These are phyloP conservation scores for Perilla frutescens DNA, from an alignment of 257 asterid species.

Conservation along the genomic window DNA sequence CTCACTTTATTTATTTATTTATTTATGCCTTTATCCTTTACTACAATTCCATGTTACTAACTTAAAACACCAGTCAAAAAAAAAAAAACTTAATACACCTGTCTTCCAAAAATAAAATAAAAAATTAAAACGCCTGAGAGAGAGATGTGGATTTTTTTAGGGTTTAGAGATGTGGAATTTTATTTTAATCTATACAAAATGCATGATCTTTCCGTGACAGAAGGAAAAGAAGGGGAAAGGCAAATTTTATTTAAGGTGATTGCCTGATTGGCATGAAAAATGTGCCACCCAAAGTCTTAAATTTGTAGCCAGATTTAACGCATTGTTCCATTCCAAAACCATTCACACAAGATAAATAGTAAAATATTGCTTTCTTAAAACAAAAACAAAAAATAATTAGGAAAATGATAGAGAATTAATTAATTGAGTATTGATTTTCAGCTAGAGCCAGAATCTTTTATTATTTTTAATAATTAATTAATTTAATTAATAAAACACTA, in stretches of 20 bases:
- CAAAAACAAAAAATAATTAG: background rate
- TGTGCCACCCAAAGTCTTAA: constrained; percentile 22
- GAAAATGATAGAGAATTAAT: background rate
- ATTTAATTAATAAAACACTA: no score
- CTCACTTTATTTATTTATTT: no score
- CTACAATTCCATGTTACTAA: background rate
- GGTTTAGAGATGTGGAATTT: no score
- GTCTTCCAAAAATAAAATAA: no score
- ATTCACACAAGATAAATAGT: background rate
- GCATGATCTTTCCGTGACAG: constrained; percentile 29
- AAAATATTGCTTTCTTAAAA: background rate
- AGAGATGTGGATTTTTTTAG: background rate
- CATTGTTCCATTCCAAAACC: background rate
- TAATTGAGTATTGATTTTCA: no score
- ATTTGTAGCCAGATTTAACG: background rate
- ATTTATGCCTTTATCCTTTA: no score
- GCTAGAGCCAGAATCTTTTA: no score
- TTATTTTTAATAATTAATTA: no score
- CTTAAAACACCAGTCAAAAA: background rate
- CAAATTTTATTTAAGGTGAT: background rate
- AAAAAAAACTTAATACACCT: no score
- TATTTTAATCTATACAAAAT: background rate
- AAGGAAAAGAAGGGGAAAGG: constrained; percentile 8
- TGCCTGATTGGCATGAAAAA: constrained; percentile 14
- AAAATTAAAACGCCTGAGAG: background rate